phyloP scores from a whole-genome alignment of 371 early-diverging fungal species.

The Mucor piriformis region DNA sequence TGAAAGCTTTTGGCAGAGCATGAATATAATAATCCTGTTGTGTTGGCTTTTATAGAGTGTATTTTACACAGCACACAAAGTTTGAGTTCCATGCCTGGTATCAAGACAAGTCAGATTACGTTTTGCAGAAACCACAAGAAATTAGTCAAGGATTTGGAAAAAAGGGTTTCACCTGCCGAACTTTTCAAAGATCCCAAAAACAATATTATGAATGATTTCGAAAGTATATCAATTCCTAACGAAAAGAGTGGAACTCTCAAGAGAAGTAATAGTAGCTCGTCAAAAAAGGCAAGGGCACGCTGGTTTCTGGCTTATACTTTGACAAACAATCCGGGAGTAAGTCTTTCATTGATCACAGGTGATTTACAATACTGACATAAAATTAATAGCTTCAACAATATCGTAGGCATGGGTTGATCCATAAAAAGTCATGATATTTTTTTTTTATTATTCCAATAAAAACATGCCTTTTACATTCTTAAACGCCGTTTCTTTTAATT shows the following conservation, averaged over 20 bases:
- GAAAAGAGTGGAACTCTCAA: too few relatives aligned
- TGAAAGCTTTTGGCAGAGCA: conserved; percentile 46
- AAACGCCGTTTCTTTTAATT: conserved; percentile 15
- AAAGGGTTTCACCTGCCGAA: background rate
- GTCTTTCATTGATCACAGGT: too few relatives aligned
- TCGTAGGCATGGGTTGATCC: background rate
- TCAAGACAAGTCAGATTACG: background rate
- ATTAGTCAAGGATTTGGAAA: background rate
- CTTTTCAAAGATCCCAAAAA: too few relatives aligned
- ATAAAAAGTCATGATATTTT: background rate
- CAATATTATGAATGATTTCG: too few relatives aligned
- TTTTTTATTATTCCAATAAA: background rate
- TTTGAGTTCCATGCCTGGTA: background rate
- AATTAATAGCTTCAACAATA: background rate
- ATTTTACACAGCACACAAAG: conserved; percentile 20
- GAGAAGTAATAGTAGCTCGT: too few relatives aligned
- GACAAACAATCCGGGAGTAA: conserved; percentile 47
- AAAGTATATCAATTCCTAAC: too few relatives aligned
- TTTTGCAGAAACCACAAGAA: conserved; percentile 3
- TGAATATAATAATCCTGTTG: conserved; percentile 51
- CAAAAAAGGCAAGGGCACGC: conserved; percentile 34
- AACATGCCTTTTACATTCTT: background rate
- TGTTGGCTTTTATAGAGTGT: conserved; percentile 42
- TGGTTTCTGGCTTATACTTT: conserved; percentile 52
- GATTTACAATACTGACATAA: too few relatives aligned